phyloP scores from a whole-genome alignment of 139 green algal species.

The Astrephomene gubernaculifera region DNA sequence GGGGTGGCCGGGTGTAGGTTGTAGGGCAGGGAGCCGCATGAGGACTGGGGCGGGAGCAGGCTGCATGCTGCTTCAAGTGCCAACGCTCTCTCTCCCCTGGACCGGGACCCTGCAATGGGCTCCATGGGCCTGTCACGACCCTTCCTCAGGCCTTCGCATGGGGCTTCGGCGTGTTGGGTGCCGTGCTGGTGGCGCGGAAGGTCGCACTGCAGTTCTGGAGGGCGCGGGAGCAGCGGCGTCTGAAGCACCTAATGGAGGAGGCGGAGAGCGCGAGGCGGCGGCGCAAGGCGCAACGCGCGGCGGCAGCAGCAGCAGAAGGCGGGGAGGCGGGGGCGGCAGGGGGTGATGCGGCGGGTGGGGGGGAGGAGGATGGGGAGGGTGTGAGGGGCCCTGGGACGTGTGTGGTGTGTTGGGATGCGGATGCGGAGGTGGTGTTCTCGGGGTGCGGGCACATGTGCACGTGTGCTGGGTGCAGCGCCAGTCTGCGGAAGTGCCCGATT shows the following conservation, averaged over 20 bases:
- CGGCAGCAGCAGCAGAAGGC: neutral
- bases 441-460: slow-evolving; percentile 53
- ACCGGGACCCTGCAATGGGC: no score
- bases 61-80: no score
- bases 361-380: neutral
- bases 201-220: neutral
- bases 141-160: neutral
- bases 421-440: slow-evolving; percentile 43
- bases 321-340: neutral
- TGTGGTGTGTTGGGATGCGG: slow-evolving; percentile 47
- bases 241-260: neutral
- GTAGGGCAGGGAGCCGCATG: no score
- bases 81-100: no score
- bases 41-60: neutral
- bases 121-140: neutral
- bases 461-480: slow-evolving; percentile 30
- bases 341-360: neutral
- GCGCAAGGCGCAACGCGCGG: neutral
- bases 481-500: slow-evolving; percentile 42
- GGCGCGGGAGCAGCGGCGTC: neutral
- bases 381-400: slow-evolving; percentile 40
- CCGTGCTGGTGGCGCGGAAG: slow-evolving; percentile 22
- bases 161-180: slow-evolving; percentile 24
- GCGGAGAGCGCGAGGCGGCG: neutral
- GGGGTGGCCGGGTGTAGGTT: neutral